Evolutionary conservation across 139 green algal genomes (phyloP).

Genomic region (Axilococcus clingmanii): DNA sequence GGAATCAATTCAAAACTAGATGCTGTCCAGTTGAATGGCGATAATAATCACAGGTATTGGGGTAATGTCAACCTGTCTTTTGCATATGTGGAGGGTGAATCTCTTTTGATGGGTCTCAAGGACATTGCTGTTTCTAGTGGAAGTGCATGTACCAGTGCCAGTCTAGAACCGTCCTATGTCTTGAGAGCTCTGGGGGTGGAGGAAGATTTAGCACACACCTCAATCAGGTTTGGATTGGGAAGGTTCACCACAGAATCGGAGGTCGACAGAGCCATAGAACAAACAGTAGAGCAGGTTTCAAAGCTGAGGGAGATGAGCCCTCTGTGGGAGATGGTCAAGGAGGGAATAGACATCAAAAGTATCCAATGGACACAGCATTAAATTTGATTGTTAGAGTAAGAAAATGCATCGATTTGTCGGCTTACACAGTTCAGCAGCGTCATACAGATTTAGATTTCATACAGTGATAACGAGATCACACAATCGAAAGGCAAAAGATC

Average conservation of each 20-base stretch:
- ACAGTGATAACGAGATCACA: no score
- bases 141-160: constrained; percentile 87
- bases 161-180: constrained; percentile 94
- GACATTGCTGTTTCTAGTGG: constrained; percentile 83
- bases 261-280: constrained; percentile 68
- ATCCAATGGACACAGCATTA: constrained; percentile 95
- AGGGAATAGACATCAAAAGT: constrained; percentile 91
- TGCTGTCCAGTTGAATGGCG: constrained; percentile 80
- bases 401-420: no score
- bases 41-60: constrained; percentile 34
- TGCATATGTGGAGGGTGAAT: constrained; percentile 95
- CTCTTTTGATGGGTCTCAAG: constrained; percentile 96
- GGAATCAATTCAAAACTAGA: constrained; percentile 81
- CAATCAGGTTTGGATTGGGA: constrained; percentile 79
- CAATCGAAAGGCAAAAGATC: constrained; percentile 10
- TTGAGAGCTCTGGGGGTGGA: constrained; percentile 93
- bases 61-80: constrained; percentile 91
- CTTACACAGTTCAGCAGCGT: no score
- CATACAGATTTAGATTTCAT: no score
- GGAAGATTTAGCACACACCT: constrained; percentile 96
- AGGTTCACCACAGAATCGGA: constrained; percentile 93
- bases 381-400: constrained; percentile 3
- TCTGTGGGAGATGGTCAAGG: constrained; percentile 91
- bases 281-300: constrained; percentile 83
- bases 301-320: constrained; percentile 94